Base-by-base conservation (phyloP, 2,329 filamentous ascomycete species). In the Fusarium sp. region DNA sequence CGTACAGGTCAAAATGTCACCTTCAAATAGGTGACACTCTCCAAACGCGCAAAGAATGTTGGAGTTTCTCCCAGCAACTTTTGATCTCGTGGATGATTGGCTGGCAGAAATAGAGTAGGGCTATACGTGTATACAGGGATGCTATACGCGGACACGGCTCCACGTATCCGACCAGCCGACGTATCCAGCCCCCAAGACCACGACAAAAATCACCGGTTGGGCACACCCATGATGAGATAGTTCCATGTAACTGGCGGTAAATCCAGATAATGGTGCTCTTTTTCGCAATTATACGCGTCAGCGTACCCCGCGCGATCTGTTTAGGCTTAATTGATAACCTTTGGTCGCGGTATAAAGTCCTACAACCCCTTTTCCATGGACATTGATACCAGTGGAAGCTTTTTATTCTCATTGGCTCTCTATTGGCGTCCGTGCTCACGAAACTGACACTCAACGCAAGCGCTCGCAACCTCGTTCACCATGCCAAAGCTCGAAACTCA, bases 401-500 rank as follows among this genome's bases (percentile, higher is more conserved):
- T 3, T 8, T 33, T 54, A 20, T 29, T 40, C 18, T 40, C 50
- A 33, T 54, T 54, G 50, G 27, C 11, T 20, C 27, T 54, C 6
- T 3, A 33, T 29, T 20, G 4, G 11, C 1, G 11, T 22, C 50
- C 16, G 50, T 7, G 13, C n/a, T 13, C 8, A 5, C 7, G 18
- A 22, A 20, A 33, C 10, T 13, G n/a, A 31, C 13, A 54, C 11
- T 54, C 27, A 9, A 54, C n/a, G 14, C n/a, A 33, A 33, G 27
- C 50, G 7, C 50, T 20, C 16, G 13, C 11, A 20, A 33, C 13
- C 50, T 33, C 10, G 6, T 29, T 20, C 16, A 56, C 7, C 10
- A 77, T 77, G 75, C 70, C 75, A 2, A 76, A 56, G 0, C 74
- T 78, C 47, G 71, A 78, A 64, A 70, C 69, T 16, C 64, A 78